Evolutionary conservation across 257 asterid genomes (phyloP).

Genomic region (Eucommia ulmoides): DNA sequence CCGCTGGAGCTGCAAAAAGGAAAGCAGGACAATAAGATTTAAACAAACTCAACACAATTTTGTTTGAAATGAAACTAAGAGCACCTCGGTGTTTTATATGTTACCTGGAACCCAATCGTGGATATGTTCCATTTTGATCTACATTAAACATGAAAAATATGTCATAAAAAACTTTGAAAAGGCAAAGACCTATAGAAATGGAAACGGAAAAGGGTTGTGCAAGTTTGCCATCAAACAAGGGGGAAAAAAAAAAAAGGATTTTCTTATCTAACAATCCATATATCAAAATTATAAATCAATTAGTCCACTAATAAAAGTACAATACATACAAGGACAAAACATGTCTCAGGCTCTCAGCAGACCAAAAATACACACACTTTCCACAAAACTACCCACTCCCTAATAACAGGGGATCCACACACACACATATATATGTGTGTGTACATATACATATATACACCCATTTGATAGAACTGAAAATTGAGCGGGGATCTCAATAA

Average conservation of each 20-base stretch:
- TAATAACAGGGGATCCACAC: too few species aligned
- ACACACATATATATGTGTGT: too few species aligned
- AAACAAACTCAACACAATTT: background rate
- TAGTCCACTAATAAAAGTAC: too few species aligned
- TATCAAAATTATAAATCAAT: background rate
- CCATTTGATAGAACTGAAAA: too few species aligned
- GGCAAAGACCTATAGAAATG: background rate
- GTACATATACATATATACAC: too few species aligned
- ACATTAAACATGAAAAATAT: constrained; percentile 18
- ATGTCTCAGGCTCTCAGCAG: too few species aligned
- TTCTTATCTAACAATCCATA: background rate
- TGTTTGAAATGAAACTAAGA: background rate
- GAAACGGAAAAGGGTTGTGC: background rate
- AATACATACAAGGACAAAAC: too few species aligned
- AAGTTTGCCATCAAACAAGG: background rate
- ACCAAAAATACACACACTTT: too few species aligned
- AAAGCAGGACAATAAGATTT: constrained; percentile 1
- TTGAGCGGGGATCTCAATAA: too few species aligned
- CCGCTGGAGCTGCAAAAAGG: constrained; percentile 71
- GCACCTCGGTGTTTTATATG: constrained; percentile 3
- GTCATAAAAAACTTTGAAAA: background rate
- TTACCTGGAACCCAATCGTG: constrained; percentile 57
- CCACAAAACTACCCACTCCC: too few species aligned
- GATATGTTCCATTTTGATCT: constrained; percentile 82
- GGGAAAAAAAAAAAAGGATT: background rate